Evolutionary conservation across 2,329 filamentous ascomycete genomes (phyloP).

Genomic region (Westerdykella aurantiaca): DNA sequence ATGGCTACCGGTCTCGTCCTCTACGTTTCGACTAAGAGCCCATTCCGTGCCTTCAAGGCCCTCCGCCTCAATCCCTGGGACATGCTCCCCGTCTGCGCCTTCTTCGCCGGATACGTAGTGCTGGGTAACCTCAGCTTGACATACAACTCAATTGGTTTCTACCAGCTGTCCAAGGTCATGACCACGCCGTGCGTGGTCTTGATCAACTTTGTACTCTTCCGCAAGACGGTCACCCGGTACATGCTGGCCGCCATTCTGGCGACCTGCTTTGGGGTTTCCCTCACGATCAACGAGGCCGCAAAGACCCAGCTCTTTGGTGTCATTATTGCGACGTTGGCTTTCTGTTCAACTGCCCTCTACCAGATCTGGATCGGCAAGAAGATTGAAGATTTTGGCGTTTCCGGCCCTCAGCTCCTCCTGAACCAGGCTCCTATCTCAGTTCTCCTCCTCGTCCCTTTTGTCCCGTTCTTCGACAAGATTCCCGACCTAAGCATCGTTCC

Average conservation of each 20-base stretch:
- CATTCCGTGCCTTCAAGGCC: slow-evolving; percentile 43
- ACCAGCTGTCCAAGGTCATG: slow-evolving; percentile 47
- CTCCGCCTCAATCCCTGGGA: slow-evolving; percentile 40
- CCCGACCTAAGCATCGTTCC: slow-evolving; percentile 36
- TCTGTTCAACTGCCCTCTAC: slow-evolving; percentile 43
- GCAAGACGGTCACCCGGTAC: slow-evolving; percentile 38
- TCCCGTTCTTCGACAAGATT: slow-evolving; percentile 41
- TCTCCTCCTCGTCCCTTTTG: slow-evolving; percentile 39
- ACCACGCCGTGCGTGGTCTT: slow-evolving; percentile 44
- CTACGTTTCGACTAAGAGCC: slow-evolving; percentile 37
- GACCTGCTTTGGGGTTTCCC: slow-evolving; percentile 41
- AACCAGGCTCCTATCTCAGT: slow-evolving; percentile 45
- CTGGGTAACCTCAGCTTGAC: slow-evolving; percentile 44
- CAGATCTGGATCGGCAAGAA: slow-evolving; percentile 48
- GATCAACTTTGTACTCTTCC: slow-evolving; percentile 42
- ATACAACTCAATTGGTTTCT: slow-evolving; percentile 45
- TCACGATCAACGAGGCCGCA: slow-evolving; percentile 40
- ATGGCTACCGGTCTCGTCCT: slow-evolving; percentile 42
- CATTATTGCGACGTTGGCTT: slow-evolving; percentile 41
- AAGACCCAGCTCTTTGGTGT: slow-evolving; percentile 40
- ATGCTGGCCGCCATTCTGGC: slow-evolving; percentile 40
- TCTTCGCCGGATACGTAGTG: slow-evolving; percentile 45
- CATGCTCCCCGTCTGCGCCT: slow-evolving; percentile 43
- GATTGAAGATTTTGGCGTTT: slow-evolving; percentile 43
- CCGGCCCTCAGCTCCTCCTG: slow-evolving; percentile 41